A percentile compares a stretch with the other conserved stretches of the same genome.
Evolutionary conservation across 305 asterid genomes (phyloP).

Genomic region (Solanum hybrid): DNA sequence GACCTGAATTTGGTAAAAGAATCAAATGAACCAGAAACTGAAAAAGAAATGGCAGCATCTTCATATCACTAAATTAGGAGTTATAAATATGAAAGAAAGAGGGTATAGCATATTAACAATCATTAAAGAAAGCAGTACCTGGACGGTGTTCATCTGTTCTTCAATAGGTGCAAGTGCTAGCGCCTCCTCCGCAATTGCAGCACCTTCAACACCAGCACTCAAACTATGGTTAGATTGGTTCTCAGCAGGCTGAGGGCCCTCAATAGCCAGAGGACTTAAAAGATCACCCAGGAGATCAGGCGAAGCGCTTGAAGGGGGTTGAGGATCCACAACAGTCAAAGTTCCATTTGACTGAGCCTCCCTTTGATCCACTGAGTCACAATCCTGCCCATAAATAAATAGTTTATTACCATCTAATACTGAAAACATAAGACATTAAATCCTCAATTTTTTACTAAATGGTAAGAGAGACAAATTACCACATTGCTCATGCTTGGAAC

Average conservation of each 20-base stretch:
- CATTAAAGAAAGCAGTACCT: constrained; percentile 33
- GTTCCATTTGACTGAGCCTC: constrained; percentile 66
- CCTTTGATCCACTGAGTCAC: constrained; percentile 36
- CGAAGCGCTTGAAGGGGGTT: constrained; percentile 58
- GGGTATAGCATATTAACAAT: neutral
- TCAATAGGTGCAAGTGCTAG: constrained; percentile 80
- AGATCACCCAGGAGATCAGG: constrained; percentile 95
- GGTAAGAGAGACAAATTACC: constrained; percentile 39
- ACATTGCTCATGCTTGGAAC: constrained; percentile 45
- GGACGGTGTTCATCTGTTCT: constrained; percentile 53
- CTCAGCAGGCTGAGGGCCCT: constrained; percentile 44
- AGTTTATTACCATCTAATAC: constrained; percentile 17
- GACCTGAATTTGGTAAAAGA: neutral
- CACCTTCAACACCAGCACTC: constrained; percentile 36
- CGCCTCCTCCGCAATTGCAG: constrained; percentile 35
- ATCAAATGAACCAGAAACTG: neutral
- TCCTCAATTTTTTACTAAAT: neutral
- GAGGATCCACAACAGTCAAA: constrained; percentile 75
- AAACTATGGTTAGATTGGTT: constrained; percentile 39
- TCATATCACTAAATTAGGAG: neutral
- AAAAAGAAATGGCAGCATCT: neutral
- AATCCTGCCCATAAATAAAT: constrained; percentile 32
- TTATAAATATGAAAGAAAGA: neutral
- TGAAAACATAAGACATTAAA: neutral
- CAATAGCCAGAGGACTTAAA: constrained; percentile 83